phyloP scores from a whole-genome alignment of 2,329 filamentous ascomycete species.

The Alternaria sp. region DNA sequence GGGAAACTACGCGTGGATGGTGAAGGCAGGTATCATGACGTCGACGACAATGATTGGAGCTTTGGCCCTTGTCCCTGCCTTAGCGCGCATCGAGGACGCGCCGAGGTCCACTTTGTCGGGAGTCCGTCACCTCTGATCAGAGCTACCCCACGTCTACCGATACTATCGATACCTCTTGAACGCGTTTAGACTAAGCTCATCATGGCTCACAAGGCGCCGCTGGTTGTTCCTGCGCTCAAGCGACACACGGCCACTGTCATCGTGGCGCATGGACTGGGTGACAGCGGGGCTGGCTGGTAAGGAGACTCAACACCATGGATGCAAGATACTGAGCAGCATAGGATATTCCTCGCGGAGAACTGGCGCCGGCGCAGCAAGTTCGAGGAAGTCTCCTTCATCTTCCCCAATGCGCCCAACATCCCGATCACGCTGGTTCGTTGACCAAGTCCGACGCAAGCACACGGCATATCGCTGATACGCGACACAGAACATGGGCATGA shows the following conservation, averaged over 20 bases:
- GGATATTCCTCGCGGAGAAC: conserved; percentile 81
- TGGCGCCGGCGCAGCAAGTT: conserved; percentile 82
- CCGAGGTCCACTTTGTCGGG: conserved; percentile 23
- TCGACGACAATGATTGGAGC: conserved; percentile 40
- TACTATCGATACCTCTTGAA: conserved; percentile 4
- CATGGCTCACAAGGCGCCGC: conserved; percentile 53
- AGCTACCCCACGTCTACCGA: conserved; percentile 22
- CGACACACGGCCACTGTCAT: conserved; percentile 95
- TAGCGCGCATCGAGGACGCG: conserved; percentile 23
- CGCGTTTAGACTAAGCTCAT: conserved; percentile 6
- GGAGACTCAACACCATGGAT: conserved; percentile 10
- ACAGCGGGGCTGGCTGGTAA: conserved; percentile 77
- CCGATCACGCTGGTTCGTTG: conserved; percentile 78
- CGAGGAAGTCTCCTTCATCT: conserved; percentile 89
- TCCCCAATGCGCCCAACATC: conserved; percentile 87
- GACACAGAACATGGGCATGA: conserved; percentile 72
- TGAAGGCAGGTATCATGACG: conserved; percentile 36
- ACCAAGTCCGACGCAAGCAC: background rate
- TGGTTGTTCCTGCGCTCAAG: conserved; percentile 79
- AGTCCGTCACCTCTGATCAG: conserved; percentile 3
- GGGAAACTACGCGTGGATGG: conserved; percentile 7
- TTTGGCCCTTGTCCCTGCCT: conserved; percentile 32
- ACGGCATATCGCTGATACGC: conserved; percentile 2
- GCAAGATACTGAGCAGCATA: conserved; percentile 45
- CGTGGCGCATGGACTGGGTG: conserved; percentile 89